These are phyloP conservation scores for Alisma plantagoaquatica DNA, from an alignment of 106 monocot genomes.

Conservation along the genomic window DNA sequence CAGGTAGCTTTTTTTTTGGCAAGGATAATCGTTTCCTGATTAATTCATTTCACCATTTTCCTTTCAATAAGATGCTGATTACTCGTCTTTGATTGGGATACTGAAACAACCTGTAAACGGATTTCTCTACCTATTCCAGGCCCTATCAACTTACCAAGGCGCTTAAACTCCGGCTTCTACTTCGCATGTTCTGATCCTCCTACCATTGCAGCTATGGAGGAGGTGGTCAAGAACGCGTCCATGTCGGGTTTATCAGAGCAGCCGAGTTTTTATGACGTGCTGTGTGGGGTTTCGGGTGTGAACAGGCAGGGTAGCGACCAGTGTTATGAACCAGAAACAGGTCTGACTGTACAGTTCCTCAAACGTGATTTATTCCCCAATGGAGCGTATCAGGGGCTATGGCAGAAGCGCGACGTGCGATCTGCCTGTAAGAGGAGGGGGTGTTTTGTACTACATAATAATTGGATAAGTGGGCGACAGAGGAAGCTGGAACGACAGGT, in stretches of 20 bases:
- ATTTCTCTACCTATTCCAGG: constrained; percentile 17
- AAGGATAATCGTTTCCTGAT: neutral
- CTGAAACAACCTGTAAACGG: no score
- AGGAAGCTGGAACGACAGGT: constrained; percentile 78
- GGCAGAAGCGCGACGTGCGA: constrained; percentile 52
- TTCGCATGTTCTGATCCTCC: constrained; percentile 54
- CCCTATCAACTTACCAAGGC: constrained; percentile 85
- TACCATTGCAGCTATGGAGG: constrained; percentile 68
- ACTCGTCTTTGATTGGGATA: no score
- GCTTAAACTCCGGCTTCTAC: constrained; percentile 97
- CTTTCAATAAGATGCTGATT: neutral
- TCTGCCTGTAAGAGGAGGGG: constrained; percentile 44
- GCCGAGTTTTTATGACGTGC: constrained; percentile 90
- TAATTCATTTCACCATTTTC: neutral
- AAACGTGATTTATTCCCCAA: constrained; percentile 75
- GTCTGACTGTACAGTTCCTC: constrained; percentile 57
- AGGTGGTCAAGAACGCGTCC: constrained; percentile 81
- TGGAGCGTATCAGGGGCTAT: constrained; percentile 75
- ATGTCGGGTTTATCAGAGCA: constrained; percentile 71
- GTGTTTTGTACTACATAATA: constrained; percentile 77
- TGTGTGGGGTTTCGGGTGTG: constrained; percentile 64
- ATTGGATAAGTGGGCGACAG: constrained; percentile 81
- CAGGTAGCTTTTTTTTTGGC: constrained; percentile 30
- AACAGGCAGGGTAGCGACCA: constrained; percentile 44
- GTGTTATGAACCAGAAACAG: constrained; percentile 63